These are phyloP conservation scores for Lasiodiplodia hormozganensis DNA, from an alignment of 2,329 filamentous ascomycete genomes.

Conservation along the genomic window DNA sequence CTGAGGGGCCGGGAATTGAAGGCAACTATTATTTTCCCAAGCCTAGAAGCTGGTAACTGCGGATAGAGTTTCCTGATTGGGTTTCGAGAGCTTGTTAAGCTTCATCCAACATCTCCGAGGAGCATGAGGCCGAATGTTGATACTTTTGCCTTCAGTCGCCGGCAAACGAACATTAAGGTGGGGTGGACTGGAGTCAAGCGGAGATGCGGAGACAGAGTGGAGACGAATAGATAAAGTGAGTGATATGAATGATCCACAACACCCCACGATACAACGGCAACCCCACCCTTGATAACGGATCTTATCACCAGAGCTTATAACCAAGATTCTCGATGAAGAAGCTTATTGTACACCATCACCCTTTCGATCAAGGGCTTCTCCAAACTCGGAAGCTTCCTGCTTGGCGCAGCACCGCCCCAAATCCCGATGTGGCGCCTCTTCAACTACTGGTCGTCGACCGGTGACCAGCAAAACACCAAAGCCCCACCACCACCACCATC, in stretches of 20 bases:
- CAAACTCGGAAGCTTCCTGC: not conserved
- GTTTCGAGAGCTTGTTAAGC: too few relatives aligned
- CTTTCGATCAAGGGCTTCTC: too few relatives aligned
- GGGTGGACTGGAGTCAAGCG: too few relatives aligned
- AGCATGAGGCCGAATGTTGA: too few relatives aligned
- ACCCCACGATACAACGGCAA: not conserved
- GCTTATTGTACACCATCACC: not conserved
- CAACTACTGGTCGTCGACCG: not conserved
- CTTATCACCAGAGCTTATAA: not conserved
- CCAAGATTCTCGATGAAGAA: not conserved
- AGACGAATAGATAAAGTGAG: not conserved
- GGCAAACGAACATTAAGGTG: too few relatives aligned
- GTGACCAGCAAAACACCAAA: conserved; percentile 16
- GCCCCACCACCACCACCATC: conserved; percentile 36
- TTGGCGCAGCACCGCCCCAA: not conserved
- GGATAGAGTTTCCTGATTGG: too few relatives aligned
- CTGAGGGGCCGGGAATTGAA: too few relatives aligned
- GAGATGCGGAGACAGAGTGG: not conserved
- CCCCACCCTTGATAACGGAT: not conserved
- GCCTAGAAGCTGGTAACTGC: too few relatives aligned
- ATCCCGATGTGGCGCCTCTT: not conserved
- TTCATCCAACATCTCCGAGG: too few relatives aligned
- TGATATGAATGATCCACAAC: not conserved
- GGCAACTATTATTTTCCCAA: too few relatives aligned
- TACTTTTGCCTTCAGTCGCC: too few relatives aligned